Conservation (phyloP, 2,329 filamentous ascomycete species). For the Aspergillus jensenii region DNA sequence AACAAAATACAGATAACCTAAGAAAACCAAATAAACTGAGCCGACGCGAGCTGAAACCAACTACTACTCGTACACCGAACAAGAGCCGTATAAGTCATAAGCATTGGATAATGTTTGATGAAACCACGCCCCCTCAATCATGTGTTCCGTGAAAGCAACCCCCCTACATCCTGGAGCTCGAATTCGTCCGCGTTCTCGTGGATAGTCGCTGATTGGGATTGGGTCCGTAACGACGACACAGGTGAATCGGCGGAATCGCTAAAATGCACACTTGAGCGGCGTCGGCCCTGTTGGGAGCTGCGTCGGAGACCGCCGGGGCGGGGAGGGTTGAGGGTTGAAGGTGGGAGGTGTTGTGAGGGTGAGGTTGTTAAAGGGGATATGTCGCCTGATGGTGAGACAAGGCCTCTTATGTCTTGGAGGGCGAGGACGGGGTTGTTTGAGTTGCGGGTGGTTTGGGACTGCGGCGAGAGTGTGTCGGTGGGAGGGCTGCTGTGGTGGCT, state of each 20-base stretch:
- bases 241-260: conserved; percentile 13
- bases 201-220: conserved; percentile 18
- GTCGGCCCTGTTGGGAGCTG: conserved; percentile 10
- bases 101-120: neutral
- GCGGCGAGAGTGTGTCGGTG: neutral
- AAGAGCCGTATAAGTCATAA: neutral
- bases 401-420: conserved; percentile 37
- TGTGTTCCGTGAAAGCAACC: conserved; percentile 30
- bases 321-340: conserved; percentile 4
- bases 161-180: conserved; percentile 46
- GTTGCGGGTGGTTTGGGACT: neutral
- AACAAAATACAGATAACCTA: neutral
- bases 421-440: conserved; percentile 25
- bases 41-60: no score
- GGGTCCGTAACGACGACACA: conserved; percentile 22
- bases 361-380: conserved; percentile 6
- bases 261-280: conserved; percentile 20
- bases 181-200: conserved; percentile 24
- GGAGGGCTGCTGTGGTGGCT: conserved; percentile 3
- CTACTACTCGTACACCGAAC: neutral
- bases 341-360: neutral
- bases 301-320: conserved; percentile 15
- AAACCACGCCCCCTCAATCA: neutral
- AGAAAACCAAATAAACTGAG: no score
- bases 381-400: conserved; percentile 17